Conservation (phyloP, 2,329 filamentous ascomycete genomes). For the Didymellaceae sp. region DNA sequence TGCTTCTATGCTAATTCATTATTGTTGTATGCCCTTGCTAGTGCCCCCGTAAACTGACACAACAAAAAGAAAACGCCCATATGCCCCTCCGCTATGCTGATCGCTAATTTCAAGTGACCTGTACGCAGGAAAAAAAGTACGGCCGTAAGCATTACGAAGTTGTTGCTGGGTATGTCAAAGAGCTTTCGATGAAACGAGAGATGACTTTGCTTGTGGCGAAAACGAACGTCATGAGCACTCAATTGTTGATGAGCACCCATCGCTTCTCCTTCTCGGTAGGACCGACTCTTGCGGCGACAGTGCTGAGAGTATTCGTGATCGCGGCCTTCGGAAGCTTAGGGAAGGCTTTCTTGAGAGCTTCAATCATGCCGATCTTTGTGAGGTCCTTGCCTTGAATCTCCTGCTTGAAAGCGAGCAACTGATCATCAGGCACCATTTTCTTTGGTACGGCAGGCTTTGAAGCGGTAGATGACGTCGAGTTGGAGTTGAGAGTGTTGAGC, state of each 20-base stretch:
- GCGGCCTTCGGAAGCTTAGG: slow-evolving; percentile 72
- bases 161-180: not conserved
- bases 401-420: slow-evolving; percentile 71
- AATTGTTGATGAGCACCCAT: slow-evolving; percentile 56
- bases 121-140: not conserved
- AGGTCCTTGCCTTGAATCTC: slow-evolving; percentile 74
- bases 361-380: slow-evolving; percentile 76
- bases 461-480: slow-evolving; percentile 24
- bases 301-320: slow-evolving; percentile 73
- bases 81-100: slow-evolving; percentile 8
- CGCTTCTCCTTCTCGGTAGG: slow-evolving; percentile 69
- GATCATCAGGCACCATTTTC: slow-evolving; percentile 62
- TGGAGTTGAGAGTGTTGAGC: slow-evolving; percentile 39
- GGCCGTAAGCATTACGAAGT: not conserved
- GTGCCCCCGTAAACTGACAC: no score
- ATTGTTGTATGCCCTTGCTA: not conserved
- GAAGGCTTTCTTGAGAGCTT: slow-evolving; percentile 77
- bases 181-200: no score
- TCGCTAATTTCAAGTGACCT: not conserved
- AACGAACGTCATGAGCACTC: not conserved
- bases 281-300: slow-evolving; percentile 68
- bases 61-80: slow-evolving; percentile 1
- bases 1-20: not conserved
- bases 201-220: no score
- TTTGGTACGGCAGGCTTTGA: slow-evolving; percentile 50